These are phyloP conservation scores for Iris macrosiphon DNA, from an alignment of 106 monocot species.

Conservation along the genomic window DNA sequence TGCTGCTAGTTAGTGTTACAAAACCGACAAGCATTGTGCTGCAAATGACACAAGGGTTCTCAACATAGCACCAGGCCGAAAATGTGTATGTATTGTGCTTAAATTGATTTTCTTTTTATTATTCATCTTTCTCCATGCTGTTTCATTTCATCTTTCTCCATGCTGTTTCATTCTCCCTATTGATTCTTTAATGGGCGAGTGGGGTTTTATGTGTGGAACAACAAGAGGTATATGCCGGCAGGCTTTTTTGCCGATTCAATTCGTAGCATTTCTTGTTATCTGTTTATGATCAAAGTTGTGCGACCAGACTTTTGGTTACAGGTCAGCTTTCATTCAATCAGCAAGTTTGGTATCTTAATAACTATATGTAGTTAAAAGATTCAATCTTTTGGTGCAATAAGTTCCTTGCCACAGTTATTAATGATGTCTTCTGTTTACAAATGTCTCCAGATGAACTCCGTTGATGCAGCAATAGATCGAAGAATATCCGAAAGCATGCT, in stretches of 20 bases:
- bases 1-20: slow-evolving; percentile 48
- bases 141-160: background rate
- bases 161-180: slow-evolving; percentile 24
- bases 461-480: slow-evolving; percentile 90
- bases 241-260: slow-evolving; percentile 43
- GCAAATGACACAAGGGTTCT: slow-evolving; percentile 42
- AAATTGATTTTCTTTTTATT: slow-evolving; percentile 24
- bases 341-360: slow-evolving; percentile 35
- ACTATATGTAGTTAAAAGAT: background rate
- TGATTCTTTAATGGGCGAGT: slow-evolving; percentile 34
- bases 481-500: slow-evolving; percentile 94
- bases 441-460: slow-evolving; percentile 81
- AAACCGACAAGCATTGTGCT: slow-evolving; percentile 58
- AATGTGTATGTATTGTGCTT: slow-evolving; percentile 75
- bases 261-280: slow-evolving; percentile 65
- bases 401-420: background rate
- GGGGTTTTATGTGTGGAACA: slow-evolving; percentile 38
- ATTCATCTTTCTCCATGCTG: slow-evolving; percentile 1
- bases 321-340: slow-evolving; percentile 84
- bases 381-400: background rate
- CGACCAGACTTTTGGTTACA: slow-evolving; percentile 48
- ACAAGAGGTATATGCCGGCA: slow-evolving; percentile 36
- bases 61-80: slow-evolving; percentile 46
- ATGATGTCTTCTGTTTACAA: background rate
- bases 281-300: slow-evolving; percentile 54